phyloP scores from a whole-genome alignment of 78 protist genomes.

The Creolimax fragrantissima region DNA sequence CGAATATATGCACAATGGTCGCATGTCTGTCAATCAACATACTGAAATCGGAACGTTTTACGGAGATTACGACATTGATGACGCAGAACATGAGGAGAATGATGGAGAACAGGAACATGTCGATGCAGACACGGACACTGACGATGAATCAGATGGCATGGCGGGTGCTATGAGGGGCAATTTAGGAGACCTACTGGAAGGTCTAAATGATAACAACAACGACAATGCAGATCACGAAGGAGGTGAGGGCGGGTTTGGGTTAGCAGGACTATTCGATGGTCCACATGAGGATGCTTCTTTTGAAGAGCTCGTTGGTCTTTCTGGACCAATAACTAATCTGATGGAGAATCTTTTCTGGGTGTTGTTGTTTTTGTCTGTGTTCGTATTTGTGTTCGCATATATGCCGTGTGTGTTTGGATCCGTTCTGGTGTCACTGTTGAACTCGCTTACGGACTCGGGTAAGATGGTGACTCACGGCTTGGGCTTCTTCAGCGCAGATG shows the following conservation, averaged over 20 bases:
- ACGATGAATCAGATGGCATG: not conserved
- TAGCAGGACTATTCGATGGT: constrained; percentile 7
- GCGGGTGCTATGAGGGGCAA: too few relatives aligned
- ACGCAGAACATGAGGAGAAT: not conserved
- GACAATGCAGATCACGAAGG: not conserved
- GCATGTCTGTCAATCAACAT: too few relatives aligned
- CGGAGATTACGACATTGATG: not conserved
- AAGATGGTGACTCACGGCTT: not conserved
- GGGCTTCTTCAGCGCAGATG: not conserved
- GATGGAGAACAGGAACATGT: not conserved
- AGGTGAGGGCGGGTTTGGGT: constrained; percentile 2
- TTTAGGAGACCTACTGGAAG: too few relatives aligned
- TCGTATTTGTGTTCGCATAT: not conserved
- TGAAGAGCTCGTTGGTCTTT: constrained; percentile 17
- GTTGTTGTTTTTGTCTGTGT: constrained; percentile 4
- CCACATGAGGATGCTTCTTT: constrained; percentile 1
- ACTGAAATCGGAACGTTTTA: too few relatives aligned
- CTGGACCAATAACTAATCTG: constrained; percentile 16
- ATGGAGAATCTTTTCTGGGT: constrained; percentile 19
- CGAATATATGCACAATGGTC: too few relatives aligned
- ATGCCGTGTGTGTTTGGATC: not conserved
- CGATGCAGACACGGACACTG: not conserved
- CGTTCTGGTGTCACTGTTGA: not conserved
- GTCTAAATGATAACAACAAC: not conserved
- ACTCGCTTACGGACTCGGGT: too few relatives aligned